Conservation (phyloP, 2,329 filamentous ascomycete genomes). For the Colletotrichum acutatum region DNA sequence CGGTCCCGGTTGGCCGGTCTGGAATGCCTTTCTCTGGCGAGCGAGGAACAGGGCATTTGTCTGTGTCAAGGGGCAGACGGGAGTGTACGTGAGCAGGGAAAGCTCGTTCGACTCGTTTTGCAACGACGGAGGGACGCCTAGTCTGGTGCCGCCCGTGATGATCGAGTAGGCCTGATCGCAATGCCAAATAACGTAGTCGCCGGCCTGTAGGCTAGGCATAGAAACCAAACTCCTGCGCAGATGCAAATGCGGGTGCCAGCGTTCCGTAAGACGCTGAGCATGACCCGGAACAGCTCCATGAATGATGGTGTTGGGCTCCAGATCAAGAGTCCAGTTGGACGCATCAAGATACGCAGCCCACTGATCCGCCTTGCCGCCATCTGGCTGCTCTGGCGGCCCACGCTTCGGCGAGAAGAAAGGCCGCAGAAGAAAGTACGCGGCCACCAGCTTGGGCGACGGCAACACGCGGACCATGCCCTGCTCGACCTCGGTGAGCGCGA, state of each 20-base stretch:
- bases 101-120: conserved; percentile 43
- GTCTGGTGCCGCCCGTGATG: conserved; percentile 50
- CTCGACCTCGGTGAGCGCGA: conserved; percentile 70
- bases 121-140: conserved; percentile 41
- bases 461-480: conserved; percentile 56
- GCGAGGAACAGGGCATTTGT: conserved; percentile 55
- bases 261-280: conserved; percentile 66
- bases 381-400: conserved; percentile 33
- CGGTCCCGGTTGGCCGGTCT: conserved; percentile 63
- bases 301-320: conserved; percentile 64
- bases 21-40: conserved; percentile 62
- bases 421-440: conserved; percentile 59
- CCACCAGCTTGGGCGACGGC: conserved; percentile 59
- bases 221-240: conserved; percentile 64
- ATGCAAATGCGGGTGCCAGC: conserved; percentile 67
- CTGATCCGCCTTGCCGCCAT: conserved; percentile 39
- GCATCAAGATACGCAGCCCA: conserved; percentile 63
- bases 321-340: conserved; percentile 54
- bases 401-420: conserved; percentile 57
- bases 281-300: conserved; percentile 69
- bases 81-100: conserved; percentile 65
- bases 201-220: conserved; percentile 64
- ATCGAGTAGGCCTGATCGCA: conserved; percentile 68
- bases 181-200: conserved; percentile 70
- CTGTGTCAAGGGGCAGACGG: conserved; percentile 61